A percentile compares a stretch with the other conserved stretches of the same genome.
phyloP scores from a whole-genome alignment of 805 yeast genomes.

The Saturnispora quitensis region DNA sequence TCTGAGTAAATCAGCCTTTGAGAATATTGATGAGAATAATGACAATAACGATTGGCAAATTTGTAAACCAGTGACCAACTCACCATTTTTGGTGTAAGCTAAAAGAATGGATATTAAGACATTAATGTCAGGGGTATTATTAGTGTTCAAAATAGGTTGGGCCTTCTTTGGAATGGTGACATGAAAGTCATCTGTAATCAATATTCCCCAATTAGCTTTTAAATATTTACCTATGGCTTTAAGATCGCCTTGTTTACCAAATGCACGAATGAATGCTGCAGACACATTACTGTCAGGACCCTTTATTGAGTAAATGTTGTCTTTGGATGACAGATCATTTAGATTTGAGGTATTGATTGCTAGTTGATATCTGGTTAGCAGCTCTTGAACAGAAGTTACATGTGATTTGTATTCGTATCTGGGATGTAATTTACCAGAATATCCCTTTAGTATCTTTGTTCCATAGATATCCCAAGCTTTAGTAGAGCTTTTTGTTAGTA shows the following conservation, averaged over 20 bases:
- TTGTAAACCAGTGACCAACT: conserved; percentile 17
- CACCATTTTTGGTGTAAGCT: conserved; percentile 24
- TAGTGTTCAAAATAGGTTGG: background rate
- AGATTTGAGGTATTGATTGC: background rate
- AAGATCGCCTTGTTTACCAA: conserved; percentile 23
- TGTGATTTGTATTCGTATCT: conserved; percentile 1
- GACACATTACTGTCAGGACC: background rate
- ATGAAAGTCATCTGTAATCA: conserved; percentile 2
- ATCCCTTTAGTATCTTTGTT: conserved; percentile 4
- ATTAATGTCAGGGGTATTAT: conserved; percentile 18
- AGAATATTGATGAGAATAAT: background rate
- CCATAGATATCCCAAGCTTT: conserved; percentile 21
- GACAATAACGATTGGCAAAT: conserved; percentile 1
- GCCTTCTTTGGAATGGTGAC: background rate
- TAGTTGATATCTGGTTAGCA: background rate
- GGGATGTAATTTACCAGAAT: background rate
- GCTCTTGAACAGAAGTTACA: background rate
- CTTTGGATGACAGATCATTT: background rate
- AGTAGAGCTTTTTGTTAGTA: conserved; percentile 19
- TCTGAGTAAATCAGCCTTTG: background rate
- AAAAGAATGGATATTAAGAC: conserved; percentile 22
- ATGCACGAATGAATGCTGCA: conserved; percentile 19
- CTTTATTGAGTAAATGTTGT: background rate
- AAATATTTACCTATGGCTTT: conserved; percentile 20
- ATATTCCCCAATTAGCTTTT: conserved; percentile 23